Evolutionary conservation across 1,139 yeast species (phyloP).

Genomic region (Saccharomyces uvarum): DNA sequence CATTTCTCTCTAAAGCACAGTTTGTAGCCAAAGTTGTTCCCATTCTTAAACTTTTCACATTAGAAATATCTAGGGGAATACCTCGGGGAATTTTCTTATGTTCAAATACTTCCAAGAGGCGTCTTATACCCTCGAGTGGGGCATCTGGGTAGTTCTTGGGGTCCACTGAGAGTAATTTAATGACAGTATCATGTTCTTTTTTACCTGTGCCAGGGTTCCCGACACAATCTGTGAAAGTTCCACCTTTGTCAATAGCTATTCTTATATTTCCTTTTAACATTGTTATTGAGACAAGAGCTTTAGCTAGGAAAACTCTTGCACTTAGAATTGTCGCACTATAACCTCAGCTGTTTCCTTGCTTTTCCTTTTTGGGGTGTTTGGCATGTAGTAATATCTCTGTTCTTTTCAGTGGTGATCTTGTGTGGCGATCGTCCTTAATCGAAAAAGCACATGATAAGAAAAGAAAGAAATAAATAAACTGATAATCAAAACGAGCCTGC

Average conservation of each 20-base stretch:
- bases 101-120: conserved; percentile 57
- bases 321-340: neutral
- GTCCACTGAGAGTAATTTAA: conserved; percentile 75
- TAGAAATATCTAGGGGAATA: conserved; percentile 39
- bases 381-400: neutral
- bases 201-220: conserved; percentile 40
- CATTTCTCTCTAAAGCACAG: conserved; percentile 53
- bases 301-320: neutral
- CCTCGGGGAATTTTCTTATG: conserved; percentile 46
- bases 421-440: neutral
- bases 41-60: conserved; percentile 55
- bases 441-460: neutral
- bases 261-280: conserved; percentile 16
- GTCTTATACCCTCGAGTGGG: conserved; percentile 81
- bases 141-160: conserved; percentile 83
- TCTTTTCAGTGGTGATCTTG: neutral
- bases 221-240: conserved; percentile 80
- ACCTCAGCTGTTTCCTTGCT: neutral
- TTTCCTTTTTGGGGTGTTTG: neutral
- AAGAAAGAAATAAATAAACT: no score
- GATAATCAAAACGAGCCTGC: neutral
- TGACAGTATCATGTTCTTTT: conserved; percentile 45
- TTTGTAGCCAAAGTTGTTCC: conserved; percentile 81
- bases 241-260: conserved; percentile 55
- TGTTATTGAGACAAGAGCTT: neutral